Base-by-base conservation (phyloP, 345 rosid genomes). In the Hevea brasiliensis region DNA sequence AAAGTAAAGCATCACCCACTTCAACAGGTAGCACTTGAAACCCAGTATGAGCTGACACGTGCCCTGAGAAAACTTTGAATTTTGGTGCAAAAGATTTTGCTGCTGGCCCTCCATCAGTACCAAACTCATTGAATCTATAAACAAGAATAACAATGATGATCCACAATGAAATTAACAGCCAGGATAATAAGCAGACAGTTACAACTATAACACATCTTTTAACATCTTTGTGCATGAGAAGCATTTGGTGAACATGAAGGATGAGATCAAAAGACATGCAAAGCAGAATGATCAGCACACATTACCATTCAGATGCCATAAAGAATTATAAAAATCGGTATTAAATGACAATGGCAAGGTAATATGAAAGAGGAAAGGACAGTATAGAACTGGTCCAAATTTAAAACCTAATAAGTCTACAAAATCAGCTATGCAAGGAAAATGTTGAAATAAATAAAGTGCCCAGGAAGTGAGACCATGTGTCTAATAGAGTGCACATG, bases 1-100 rank as follows among this genome's bases (percentile, higher is more conserved):
- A 57, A 76, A 4, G 37, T 26, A 41, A 23, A 47, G 59, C 45
- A 62, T 41, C 40, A 67, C 81, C 0, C 53, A 88, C 92, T 48
- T 89, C 89, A 18, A 89, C 53, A 10, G 77, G 84, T 0, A 90
- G 90, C 68, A 87, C 74, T 77, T 82, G 82, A 72, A 89, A 62
- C 37, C 89, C 91, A 15, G 88, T 85, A 15, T 83, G 85, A 65
- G 76, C 32, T 60, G 79, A 71, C 20, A 86, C 65, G 40, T 82
- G 90, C 68, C 72, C 86, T 0, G 85, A 64, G 74, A 44, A 44
- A 9, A 42, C 45, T 42, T 9, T 42, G 45, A 42, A 42, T 42
- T 42, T 42, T 42, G 45, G 45, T 42, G 45, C 45, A 9, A 42
- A 42, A 9, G 45, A 2, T 42, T 42, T 42, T 2, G 45, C 45